These are phyloP conservation scores for Pelargonium citronellum DNA, from an alignment of 441 rosid genomes.

Conservation along the genomic window DNA sequence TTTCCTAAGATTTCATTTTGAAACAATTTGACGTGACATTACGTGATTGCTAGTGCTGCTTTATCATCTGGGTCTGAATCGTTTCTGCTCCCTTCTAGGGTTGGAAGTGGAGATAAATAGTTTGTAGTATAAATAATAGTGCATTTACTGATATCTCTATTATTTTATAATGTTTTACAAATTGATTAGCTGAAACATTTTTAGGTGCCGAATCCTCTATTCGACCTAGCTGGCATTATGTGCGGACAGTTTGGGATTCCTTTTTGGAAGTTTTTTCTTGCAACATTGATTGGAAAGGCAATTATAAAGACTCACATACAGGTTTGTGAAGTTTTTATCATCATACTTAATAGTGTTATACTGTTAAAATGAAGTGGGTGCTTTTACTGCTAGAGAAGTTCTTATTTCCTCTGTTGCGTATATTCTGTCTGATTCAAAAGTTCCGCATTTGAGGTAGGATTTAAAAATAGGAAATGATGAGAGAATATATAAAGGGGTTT, in stretches of 20 bases:
- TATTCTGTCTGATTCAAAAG: too few species aligned
- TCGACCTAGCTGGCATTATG: conserved; percentile 98
- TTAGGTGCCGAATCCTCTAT: conserved; percentile 95
- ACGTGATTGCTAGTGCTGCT: conserved; percentile 10
- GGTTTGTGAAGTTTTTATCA: conserved; percentile 34
- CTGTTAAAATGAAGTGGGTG: too few species aligned
- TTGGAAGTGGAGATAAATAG: too few species aligned
- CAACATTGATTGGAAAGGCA: conserved; percentile 89
- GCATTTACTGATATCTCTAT: not conserved
- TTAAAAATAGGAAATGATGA: too few species aligned
- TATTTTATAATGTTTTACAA: not conserved
- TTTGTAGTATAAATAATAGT: too few species aligned
- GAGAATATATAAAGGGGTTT: not conserved
- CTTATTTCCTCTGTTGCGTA: too few species aligned
- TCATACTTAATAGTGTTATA: not conserved
- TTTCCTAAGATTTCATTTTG: not conserved
- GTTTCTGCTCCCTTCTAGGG: too few species aligned
- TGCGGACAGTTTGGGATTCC: conserved; percentile 94
- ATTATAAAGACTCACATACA: conserved; percentile 88
- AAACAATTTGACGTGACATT: conserved; percentile 17
- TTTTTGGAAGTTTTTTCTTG: conserved; percentile 80
- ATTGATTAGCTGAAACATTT: conserved; percentile 9
- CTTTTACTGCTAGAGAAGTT: not conserved
- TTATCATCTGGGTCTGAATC: too few species aligned
- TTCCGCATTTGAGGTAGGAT: too few species aligned